Percentiles rank a stretch among this genome's conserved stretches.
phyloP scores from a whole-genome alignment of 345 rosid species.

The Erodium maritimum region DNA sequence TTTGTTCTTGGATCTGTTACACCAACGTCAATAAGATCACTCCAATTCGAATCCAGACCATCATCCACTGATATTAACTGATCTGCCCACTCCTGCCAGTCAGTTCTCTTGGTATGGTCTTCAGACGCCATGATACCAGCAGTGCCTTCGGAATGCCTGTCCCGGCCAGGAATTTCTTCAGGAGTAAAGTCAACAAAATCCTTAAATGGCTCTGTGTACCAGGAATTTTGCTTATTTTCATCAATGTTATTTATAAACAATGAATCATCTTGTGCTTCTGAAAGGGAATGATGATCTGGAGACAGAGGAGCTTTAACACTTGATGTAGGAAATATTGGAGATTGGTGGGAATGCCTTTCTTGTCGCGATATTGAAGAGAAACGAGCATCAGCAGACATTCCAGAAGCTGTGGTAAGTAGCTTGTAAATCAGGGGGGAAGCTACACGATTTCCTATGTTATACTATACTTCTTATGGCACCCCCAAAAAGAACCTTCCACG shows the following conservation, averaged over 20 bases:
- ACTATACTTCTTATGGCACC: neutral
- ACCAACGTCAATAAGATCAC: slow-evolving; percentile 43
- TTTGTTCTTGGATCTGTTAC: slow-evolving; percentile 28
- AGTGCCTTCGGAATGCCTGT: slow-evolving; percentile 32
- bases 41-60: slow-evolving; percentile 52
- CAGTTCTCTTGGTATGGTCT: slow-evolving; percentile 27
- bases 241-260: slow-evolving; percentile 19
- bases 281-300: slow-evolving; percentile 15
- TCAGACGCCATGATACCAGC: slow-evolving; percentile 26
- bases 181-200: slow-evolving; percentile 32
- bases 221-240: slow-evolving; percentile 34
- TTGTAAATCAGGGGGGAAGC: neutral
- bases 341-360: slow-evolving; percentile 23
- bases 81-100: slow-evolving; percentile 67
- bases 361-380: slow-evolving; percentile 22
- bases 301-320: slow-evolving; percentile 19
- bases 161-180: slow-evolving; percentile 30
- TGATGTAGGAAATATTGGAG: slow-evolving; percentile 31
- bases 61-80: slow-evolving; percentile 51
- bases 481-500: no score
- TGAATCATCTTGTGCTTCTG: slow-evolving; percentile 27
- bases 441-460: neutral
- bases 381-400: slow-evolving; percentile 20
- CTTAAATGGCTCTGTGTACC: slow-evolving; percentile 43
- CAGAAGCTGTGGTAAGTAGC: slow-evolving; percentile 21